Percentiles rank a stretch among this genome's conserved stretches.
Evolutionary conservation across 805 yeast species (phyloP).

Genomic region (Debaryomyces tyrocola): DNA sequence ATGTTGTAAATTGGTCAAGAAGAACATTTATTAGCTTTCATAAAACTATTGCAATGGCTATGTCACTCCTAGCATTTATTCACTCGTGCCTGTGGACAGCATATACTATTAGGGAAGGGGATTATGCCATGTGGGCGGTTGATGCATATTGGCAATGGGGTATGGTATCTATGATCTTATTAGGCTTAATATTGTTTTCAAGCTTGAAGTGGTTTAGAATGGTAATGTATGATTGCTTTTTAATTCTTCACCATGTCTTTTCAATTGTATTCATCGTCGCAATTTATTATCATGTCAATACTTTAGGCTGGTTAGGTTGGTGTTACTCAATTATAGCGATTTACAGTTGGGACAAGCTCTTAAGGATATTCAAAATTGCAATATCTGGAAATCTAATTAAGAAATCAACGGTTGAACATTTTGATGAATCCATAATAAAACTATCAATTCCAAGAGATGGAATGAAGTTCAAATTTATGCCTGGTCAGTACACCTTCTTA

Average conservation of each 20-base stretch:
- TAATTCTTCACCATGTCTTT: conserved; percentile 1
- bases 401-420: conserved; percentile 7
- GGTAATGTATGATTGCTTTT: conserved; percentile 2
- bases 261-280: conserved; percentile 3
- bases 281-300: conserved; percentile 1
- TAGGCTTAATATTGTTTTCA: conserved; percentile 12
- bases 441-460: conserved; percentile 16
- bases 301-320: conserved; percentile 6
- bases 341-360: conserved; percentile 3
- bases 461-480: not conserved
- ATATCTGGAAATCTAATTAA: conserved; percentile 19
- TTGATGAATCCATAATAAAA: conserved; percentile 10
- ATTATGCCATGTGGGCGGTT: conserved; percentile 1
- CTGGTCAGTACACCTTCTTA: not conserved
- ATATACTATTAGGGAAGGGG: conserved; percentile 2
- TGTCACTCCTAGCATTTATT: conserved; percentile 1
- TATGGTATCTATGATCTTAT: not conserved
- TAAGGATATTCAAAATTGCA: not conserved
- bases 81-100: conserved; percentile 4
- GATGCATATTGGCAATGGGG: conserved; percentile 4
- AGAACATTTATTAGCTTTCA: conserved; percentile 1
- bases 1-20: conserved; percentile 1
- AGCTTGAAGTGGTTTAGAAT: conserved; percentile 8
- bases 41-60: conserved; percentile 2
- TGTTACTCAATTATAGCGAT: conserved; percentile 4